phyloP scores from a whole-genome alignment of 2,329 filamentous ascomycete genomes.

The Fusarium siculi region DNA sequence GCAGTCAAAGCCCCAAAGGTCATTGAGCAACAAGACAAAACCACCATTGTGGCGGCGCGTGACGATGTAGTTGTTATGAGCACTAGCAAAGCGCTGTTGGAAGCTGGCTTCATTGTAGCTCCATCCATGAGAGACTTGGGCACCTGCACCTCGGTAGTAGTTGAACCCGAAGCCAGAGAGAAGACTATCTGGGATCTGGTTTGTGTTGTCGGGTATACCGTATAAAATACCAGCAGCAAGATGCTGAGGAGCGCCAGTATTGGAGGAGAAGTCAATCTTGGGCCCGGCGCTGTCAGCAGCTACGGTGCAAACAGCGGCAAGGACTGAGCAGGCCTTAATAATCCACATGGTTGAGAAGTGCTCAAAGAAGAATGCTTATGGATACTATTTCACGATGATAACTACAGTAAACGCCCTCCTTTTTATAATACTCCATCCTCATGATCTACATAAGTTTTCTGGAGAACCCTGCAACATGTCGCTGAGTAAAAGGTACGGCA shows the following conservation, averaged over 20 bases:
- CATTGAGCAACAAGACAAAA: background rate
- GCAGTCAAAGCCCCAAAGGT: background rate
- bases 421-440: background rate
- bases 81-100: background rate
- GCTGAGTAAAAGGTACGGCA: background rate
- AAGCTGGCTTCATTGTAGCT: background rate
- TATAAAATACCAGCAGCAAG: background rate
- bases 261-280: background rate
- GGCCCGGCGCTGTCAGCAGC: background rate
- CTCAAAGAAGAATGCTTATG: background rate
- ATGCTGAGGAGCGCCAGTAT: background rate
- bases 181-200: background rate
- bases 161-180: background rate
- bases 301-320: background rate
- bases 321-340: background rate
- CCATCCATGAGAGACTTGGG: background rate
- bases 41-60: background rate
- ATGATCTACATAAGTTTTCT: background rate
- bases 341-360: background rate
- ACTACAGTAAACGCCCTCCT: background rate
- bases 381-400: fast-evolving
- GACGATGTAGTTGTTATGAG: background rate
- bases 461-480: background rate
- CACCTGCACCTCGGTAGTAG: background rate
- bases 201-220: background rate